Conservation (phyloP, 1,139 yeast genomes). For the Ogataea hybrid region DNA sequence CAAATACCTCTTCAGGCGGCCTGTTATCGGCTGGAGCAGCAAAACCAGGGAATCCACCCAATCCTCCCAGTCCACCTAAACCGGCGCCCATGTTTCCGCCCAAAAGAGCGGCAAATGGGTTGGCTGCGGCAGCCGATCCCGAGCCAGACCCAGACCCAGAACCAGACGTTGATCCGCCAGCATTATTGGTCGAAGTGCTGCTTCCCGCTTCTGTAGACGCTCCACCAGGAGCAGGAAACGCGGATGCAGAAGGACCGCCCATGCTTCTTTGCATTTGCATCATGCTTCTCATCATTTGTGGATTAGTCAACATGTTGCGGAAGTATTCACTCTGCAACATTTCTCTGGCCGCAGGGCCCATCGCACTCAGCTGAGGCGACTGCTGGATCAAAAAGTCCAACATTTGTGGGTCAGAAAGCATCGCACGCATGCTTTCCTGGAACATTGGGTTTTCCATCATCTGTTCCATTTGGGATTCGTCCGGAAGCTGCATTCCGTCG, state of each 20-base stretch:
- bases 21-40: conserved; percentile 65
- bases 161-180: background rate
- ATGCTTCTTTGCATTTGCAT: conserved; percentile 63
- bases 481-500: conserved; percentile 81
- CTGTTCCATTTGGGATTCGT: conserved; percentile 66
- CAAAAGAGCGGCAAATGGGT: conserved; percentile 51
- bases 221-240: conserved; percentile 26
- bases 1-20: conserved; percentile 96
- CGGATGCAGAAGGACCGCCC: conserved; percentile 34
- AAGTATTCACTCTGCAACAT: conserved; percentile 82
- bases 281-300: conserved; percentile 80
- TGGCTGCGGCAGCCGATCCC: conserved; percentile 35
- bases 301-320: conserved; percentile 82
- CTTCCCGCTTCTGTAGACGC: conserved; percentile 18
- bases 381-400: conserved; percentile 79
- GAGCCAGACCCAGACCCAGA: background rate
- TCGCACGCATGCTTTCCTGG: conserved; percentile 76
- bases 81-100: conserved; percentile 18
- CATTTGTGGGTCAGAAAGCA: conserved; percentile 79
- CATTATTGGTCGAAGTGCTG: background rate
- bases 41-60: conserved; percentile 32
- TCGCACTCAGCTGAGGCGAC: conserved; percentile 76
- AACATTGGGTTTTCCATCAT: conserved; percentile 82
- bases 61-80: conserved; percentile 27
- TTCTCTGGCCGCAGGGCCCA: conserved; percentile 89